Evolutionary conservation across 768 basidiomycete genomes (phyloP).

Genomic region (Arthromyces matolae): DNA sequence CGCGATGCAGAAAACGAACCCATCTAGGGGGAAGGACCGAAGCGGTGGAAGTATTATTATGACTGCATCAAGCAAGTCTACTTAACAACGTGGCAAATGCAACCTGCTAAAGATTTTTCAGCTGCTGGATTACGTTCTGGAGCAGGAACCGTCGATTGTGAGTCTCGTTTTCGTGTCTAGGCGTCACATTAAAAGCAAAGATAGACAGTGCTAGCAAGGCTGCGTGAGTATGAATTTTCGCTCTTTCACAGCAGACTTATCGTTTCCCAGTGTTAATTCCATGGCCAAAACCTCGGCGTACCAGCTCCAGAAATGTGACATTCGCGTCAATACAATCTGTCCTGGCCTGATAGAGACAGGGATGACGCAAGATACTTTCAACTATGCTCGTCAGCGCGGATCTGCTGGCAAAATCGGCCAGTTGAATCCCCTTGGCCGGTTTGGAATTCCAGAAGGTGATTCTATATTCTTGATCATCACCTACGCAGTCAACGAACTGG

Average conservation of each 20-base stretch:
- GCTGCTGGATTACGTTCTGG: slow-evolving; percentile 84
- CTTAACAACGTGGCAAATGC: not conserved
- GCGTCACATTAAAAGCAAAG: not conserved
- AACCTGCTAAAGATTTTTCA: slow-evolving; percentile 21
- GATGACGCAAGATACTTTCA: slow-evolving; percentile 81
- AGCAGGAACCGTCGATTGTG: slow-evolving; percentile 79
- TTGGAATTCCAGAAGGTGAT: slow-evolving; percentile 76
- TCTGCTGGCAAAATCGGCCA: slow-evolving; percentile 76
- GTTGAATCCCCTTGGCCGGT: slow-evolving; percentile 79
- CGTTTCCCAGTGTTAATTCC: slow-evolving; percentile 66
- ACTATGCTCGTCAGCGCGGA: slow-evolving; percentile 71
- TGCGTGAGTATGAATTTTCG: slow-evolving; percentile 53
- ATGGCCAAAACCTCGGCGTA: slow-evolving; percentile 81
- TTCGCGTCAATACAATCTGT: slow-evolving; percentile 88
- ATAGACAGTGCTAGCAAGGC: slow-evolving; percentile 91
- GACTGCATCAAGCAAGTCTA: slow-evolving; percentile 70
- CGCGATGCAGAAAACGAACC: slow-evolving; percentile 71
- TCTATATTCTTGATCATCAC: slow-evolving; percentile 2
- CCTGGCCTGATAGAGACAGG: slow-evolving; percentile 93
- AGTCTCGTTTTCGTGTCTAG: slow-evolving; percentile 22
- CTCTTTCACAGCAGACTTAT: not conserved
- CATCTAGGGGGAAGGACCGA: slow-evolving; percentile 62
- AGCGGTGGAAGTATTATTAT: slow-evolving; percentile 82
- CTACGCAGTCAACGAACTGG: slow-evolving; percentile 5
- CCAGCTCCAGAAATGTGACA: slow-evolving; percentile 75